Evolutionary conservation across 2,329 filamentous ascomycete genomes (phyloP).

Genomic region (Aspergillus terreus): DNA sequence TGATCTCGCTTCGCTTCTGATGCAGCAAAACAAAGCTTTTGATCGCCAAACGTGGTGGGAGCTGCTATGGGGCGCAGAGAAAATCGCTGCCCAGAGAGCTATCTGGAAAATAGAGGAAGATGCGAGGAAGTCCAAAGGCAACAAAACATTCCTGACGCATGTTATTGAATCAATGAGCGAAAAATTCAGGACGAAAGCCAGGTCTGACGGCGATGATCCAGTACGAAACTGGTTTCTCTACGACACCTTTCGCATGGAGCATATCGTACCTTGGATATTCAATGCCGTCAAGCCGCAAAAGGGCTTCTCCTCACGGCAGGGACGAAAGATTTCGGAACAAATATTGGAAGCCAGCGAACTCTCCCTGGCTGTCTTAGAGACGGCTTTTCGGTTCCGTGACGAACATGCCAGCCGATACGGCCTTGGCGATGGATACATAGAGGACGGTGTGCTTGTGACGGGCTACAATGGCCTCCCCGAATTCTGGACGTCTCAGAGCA

Average conservation of each 20-base stretch:
- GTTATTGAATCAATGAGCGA: constrained; percentile 74
- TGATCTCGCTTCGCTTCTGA: constrained; percentile 69
- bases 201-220: constrained; percentile 59
- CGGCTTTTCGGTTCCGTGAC: constrained; percentile 67
- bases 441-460: constrained; percentile 60
- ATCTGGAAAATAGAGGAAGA: constrained; percentile 80
- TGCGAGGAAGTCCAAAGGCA: constrained; percentile 56
- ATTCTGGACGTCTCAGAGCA: constrained; percentile 74
- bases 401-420: constrained; percentile 70
- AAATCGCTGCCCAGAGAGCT: constrained; percentile 71
- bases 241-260: constrained; percentile 67
- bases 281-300: constrained; percentile 71
- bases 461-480: constrained; percentile 69
- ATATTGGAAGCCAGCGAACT: constrained; percentile 71
- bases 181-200: constrained; percentile 65
- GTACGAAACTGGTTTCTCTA: constrained; percentile 85
- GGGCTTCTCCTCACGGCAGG: constrained; percentile 56
- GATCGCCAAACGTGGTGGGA: constrained; percentile 70
- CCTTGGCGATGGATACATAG: constrained; percentile 62
- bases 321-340: constrained; percentile 41
- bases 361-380: constrained; percentile 61
- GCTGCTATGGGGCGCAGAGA: constrained; percentile 86
- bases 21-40: constrained; percentile 59
- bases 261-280: constrained; percentile 75
- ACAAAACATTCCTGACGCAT: constrained; percentile 68